Percentiles rank a stretch among this genome's conserved stretches.
Evolutionary conservation across 768 basidiomycete species (phyloP).

Genomic region (Boletus rex-veris): DNA sequence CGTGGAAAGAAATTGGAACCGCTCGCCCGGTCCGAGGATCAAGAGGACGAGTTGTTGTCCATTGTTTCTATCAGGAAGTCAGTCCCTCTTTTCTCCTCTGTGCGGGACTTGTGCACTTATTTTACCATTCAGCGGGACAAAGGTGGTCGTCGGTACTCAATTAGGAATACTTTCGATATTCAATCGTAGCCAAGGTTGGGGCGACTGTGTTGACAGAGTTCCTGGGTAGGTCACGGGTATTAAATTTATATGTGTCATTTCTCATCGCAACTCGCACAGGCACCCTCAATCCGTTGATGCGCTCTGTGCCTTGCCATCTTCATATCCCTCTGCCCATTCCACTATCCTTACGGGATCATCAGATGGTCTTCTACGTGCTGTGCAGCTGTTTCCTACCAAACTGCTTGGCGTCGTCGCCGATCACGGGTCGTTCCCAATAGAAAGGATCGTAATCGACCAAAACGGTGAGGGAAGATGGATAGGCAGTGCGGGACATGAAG

Average conservation of each 20-base stretch:
- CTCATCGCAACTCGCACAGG: constrained; percentile 38
- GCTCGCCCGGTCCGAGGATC: constrained; percentile 86
- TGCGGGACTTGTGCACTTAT: background rate
- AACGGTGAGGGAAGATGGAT: constrained; percentile 71
- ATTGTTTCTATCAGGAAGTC: constrained; percentile 82
- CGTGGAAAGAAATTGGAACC: constrained; percentile 77
- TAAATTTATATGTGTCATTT: background rate
- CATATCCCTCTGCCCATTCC: constrained; percentile 58
- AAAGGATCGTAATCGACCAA: constrained; percentile 70
- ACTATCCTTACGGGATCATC: constrained; percentile 88
- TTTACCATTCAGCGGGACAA: constrained; percentile 51
- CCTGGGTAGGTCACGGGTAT: constrained; percentile 57
- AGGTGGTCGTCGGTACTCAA: constrained; percentile 86
- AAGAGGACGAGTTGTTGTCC: constrained; percentile 91
- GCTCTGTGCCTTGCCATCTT: constrained; percentile 66
- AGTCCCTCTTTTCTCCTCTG: constrained; percentile 15
- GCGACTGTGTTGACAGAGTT: constrained; percentile 87
- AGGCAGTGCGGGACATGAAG: constrained; percentile 92
- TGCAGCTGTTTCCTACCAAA: constrained; percentile 85
- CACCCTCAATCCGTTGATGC: constrained; percentile 92
- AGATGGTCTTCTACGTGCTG: constrained; percentile 84
- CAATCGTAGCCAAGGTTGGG: constrained; percentile 84
- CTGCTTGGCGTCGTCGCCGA: constrained; percentile 87
- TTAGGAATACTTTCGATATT: constrained; percentile 87
- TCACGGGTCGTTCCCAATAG: constrained; percentile 90